Conservation (phyloP, 2,329 filamentous ascomycete species). For the Colletotrichum theobromicola region DNA sequence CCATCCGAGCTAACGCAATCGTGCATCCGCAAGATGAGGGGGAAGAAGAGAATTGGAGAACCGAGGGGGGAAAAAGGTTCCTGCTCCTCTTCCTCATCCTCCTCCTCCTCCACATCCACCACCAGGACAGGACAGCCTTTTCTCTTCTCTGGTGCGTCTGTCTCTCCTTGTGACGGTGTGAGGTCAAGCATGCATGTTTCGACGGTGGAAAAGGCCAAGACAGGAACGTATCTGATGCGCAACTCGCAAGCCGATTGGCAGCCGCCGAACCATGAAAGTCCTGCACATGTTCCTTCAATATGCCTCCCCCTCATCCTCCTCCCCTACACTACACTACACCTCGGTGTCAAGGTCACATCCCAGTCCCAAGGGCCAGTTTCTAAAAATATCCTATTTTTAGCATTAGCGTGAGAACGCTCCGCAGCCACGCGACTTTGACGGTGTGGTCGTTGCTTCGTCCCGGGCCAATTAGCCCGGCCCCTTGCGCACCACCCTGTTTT, state of each 20-base stretch:
- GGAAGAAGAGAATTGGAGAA: not conserved
- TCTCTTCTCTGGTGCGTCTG: not conserved
- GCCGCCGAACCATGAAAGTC: not conserved
- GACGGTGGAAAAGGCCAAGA: not conserved
- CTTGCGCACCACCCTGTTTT: not conserved
- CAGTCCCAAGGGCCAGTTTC: not conserved
- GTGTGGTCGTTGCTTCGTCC: not conserved
- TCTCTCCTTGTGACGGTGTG: conserved; percentile 4
- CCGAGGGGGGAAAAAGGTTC: not conserved
- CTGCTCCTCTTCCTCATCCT: not conserved
- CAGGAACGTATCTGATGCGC: not conserved
- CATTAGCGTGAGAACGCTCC: not conserved
- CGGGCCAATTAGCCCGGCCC: conserved; percentile 1
- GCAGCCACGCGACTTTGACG: conserved; percentile 14
- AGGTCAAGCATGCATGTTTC: conserved; percentile 14
- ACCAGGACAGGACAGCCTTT: not conserved
- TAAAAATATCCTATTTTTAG: conserved; percentile 24
- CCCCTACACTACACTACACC: not conserved
- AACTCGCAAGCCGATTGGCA: conserved; percentile 8
- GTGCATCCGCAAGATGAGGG: not conserved
- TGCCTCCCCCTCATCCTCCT: not conserved
- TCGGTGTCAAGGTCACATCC: not conserved
- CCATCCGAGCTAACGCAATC: not conserved
- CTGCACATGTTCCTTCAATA: not conserved
- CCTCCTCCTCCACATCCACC: not conserved